phyloP scores from a whole-genome alignment of 768 basidiomycete species.

The Leucosporidium creatinivorum region DNA sequence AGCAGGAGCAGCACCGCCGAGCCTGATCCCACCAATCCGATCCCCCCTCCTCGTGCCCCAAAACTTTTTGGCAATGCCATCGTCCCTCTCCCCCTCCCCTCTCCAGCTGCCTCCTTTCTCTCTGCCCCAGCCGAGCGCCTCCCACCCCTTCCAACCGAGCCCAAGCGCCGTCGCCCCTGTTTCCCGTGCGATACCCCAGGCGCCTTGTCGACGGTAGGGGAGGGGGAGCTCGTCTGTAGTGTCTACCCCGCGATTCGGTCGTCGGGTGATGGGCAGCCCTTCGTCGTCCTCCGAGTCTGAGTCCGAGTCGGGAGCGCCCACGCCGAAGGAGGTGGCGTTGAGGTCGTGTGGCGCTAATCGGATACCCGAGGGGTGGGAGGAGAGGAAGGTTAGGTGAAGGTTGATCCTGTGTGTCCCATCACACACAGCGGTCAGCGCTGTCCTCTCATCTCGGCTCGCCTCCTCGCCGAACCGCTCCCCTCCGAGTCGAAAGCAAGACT shows the following conservation, averaged over 20 bases:
- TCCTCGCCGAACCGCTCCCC: background rate
- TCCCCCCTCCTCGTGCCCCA: conserved; percentile 11
- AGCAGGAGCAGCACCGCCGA: background rate
- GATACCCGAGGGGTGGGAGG: too few species aligned
- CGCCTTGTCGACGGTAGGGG: background rate
- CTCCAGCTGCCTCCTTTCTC: background rate
- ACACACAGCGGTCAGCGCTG: background rate
- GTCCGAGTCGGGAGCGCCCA: too few species aligned
- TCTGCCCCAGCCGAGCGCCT: background rate
- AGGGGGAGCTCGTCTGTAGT: conserved; percentile 3
- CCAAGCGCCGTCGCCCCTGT: background rate
- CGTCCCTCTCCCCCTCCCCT: background rate
- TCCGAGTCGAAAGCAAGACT: background rate
- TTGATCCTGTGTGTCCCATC: too few species aligned
- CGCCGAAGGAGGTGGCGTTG: too few species aligned
- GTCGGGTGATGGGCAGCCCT: too few species aligned
- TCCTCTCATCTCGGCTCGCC: background rate
- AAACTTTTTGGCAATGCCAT: conserved; percentile 10
- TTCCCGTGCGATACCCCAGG: background rate
- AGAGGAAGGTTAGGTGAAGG: too few species aligned
- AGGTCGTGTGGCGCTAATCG: too few species aligned
- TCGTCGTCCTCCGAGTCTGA: too few species aligned
- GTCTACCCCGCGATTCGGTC: background rate
- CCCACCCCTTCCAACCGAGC: background rate
- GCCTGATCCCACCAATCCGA: conserved; percentile 10